Percentiles rank a stretch among this genome's conserved stretches.
Conservation (phyloP, 192 early-diverging fungal genomes). For the Podila horticola region DNA sequence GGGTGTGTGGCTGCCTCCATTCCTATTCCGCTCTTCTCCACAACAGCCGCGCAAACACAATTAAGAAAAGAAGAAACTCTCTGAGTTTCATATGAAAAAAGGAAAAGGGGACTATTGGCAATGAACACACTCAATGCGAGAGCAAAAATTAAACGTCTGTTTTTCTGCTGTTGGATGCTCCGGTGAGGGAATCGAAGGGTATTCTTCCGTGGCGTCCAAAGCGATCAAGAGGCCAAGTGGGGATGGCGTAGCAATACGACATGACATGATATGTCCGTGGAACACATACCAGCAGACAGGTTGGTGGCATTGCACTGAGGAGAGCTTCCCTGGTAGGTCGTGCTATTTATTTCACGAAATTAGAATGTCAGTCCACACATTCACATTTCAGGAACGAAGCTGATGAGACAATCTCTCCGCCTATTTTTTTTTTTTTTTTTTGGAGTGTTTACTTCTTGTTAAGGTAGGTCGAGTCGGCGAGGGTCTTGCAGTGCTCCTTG, state of each 20-base stretch:
- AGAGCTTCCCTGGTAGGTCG: not conserved
- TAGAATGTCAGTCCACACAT: not conserved
- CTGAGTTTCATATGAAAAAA: not conserved
- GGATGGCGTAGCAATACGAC: not conserved
- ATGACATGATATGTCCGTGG: not conserved
- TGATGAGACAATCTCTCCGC: not conserved
- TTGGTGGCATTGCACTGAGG: slow-evolving; percentile 34
- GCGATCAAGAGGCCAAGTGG: too few relatives aligned
- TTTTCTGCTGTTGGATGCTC: slow-evolving; percentile 3
- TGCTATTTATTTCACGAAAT: not conserved
- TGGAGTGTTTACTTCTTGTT: not conserved
- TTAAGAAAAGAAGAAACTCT: too few relatives aligned
- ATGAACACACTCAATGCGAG: not conserved
- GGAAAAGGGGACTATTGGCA: not conserved
- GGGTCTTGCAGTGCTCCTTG: slow-evolving; percentile 7
- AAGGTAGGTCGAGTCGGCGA: not conserved
- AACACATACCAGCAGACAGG: slow-evolving; percentile 22
- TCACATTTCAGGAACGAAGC: not conserved
- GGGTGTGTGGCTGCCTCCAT: too few relatives aligned
- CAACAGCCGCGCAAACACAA: too few relatives aligned
- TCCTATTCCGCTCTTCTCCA: too few relatives aligned
- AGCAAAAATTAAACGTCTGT: not conserved
- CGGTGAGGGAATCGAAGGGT: not conserved
- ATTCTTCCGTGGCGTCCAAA: not conserved
- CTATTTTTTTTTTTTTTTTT: slow-evolving; percentile 19